Evolutionary conservation across 1,284 basidiomycete species (phyloP), one percentile per base, ranked within the genome.

Genomic region (Vanrija pseudolonga): DNA sequence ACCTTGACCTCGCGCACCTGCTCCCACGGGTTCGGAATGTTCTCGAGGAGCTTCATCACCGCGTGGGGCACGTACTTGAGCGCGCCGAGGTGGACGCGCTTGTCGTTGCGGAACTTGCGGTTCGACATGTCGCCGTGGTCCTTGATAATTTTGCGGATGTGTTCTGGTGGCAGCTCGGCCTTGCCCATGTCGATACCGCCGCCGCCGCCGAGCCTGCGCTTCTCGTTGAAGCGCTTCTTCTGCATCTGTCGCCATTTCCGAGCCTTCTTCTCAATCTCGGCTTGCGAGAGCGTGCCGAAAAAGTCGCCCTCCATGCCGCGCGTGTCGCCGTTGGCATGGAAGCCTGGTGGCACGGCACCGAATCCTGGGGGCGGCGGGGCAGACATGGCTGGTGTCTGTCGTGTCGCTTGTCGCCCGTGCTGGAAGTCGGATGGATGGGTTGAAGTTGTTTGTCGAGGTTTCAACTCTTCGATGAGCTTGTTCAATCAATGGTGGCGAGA

Each of bases 1-100:
- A 95, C 91, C 11, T 91, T 92, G 3, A 98, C 94, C 77, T 98
- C 94, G 66, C 92, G 89, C 40, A 96, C 92, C 84, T 96, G 93
- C 82, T 98, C 96, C 96, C 96, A 98, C 50, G 96, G 96, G 80
- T 87, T 95, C 51, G 96, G 96, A 69, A 98, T 94, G 78, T 98
- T 98, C 80, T 98, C 96, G 64, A 99, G 82, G 55, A 99, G 83
- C 79, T 98, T 98, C 88, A 98, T 90, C 61, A 98, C 94, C 40
- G 96, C 96, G 76, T 99, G 96, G 39, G 96, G 96, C 49, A 99
- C 92, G 76, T 98, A 98, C 79, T 98, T 98, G 69, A 98, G 84
- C 50, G 95, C 95, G 66, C 95, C 95, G 32, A 98, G 84, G 76
- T 98, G 95, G 45, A 98, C 96, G 63, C 96, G 90, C 80, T 98